phyloP scores from a whole-genome alignment of 2,329 filamentous ascomycete genomes.

The Orbilia quercus region DNA sequence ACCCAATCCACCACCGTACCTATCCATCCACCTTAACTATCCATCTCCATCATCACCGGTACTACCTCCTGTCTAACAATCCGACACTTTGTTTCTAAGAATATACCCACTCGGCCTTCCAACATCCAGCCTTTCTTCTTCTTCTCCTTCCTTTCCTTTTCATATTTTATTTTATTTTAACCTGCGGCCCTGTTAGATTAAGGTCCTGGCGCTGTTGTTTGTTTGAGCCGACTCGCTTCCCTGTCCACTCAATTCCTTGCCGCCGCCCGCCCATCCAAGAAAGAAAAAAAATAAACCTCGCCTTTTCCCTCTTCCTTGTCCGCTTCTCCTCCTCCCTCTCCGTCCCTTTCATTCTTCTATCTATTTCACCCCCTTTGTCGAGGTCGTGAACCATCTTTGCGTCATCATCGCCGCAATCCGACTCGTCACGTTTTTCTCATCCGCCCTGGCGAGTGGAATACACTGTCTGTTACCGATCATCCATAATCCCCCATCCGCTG shows the following conservation, averaged over 20 bases:
- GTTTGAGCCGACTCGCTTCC: conserved; percentile 56
- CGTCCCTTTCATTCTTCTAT: conserved; percentile 51
- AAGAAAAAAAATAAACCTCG: conserved; percentile 53
- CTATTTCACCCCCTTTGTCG: conserved; percentile 56
- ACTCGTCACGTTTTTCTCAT: conserved; percentile 28
- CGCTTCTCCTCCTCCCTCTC: conserved; percentile 37
- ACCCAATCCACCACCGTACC: conserved; percentile 19
- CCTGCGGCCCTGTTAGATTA: conserved; percentile 11
- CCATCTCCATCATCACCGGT: neutral
- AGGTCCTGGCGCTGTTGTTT: conserved; percentile 54
- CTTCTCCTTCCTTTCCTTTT: neutral
- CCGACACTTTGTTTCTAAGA: conserved; percentile 18
- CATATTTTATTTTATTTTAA: conserved; percentile 6
- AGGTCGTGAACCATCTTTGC: conserved; percentile 37
- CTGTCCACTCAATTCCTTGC: conserved; percentile 56
- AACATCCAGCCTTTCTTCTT: neutral
- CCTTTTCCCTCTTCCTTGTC: conserved; percentile 57
- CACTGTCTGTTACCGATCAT: conserved; percentile 2
- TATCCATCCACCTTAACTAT: neutral
- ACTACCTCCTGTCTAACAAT: conserved; percentile 15
- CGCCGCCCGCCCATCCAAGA: conserved; percentile 31
- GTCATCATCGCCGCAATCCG: conserved; percentile 50
- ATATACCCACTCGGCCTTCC: conserved; percentile 6
- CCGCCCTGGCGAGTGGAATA: conserved; percentile 5
- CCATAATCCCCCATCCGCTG: neutral